These are phyloP conservation scores for Babjeviella inositovora DNA, from an alignment of 805 yeast genomes.

Conservation along the genomic window DNA sequence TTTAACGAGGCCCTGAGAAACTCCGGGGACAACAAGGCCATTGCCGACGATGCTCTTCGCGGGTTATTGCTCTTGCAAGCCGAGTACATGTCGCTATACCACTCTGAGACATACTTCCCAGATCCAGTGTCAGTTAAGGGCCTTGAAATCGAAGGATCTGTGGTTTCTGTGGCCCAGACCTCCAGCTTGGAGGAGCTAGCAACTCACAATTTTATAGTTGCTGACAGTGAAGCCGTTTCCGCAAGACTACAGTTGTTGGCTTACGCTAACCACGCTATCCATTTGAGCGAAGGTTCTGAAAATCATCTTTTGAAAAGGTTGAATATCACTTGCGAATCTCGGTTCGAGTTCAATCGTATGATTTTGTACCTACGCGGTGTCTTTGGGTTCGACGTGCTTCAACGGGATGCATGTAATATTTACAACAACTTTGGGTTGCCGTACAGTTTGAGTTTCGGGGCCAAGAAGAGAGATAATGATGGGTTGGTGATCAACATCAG, in stretches of 20 bases:
- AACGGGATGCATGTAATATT: background rate
- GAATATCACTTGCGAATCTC: background rate
- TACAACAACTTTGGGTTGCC: constrained; percentile 1
- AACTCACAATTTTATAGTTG: background rate
- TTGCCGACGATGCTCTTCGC: constrained; percentile 6
- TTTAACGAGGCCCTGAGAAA: constrained; percentile 4
- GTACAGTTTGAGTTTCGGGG: background rate
- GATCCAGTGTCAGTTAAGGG: background rate
- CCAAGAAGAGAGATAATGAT: background rate
- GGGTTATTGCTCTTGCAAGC: constrained; percentile 4
- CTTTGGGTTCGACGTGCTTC: background rate
- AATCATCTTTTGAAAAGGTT: background rate
- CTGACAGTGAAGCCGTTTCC: background rate
- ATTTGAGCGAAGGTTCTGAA: background rate
- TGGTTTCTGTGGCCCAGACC: background rate
- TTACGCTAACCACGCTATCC: background rate
- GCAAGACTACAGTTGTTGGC: background rate
- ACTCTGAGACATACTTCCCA: background rate
- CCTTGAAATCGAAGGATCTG: background rate
- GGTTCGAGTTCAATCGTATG: constrained; percentile 1
- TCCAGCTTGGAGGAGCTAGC: background rate
- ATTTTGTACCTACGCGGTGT: background rate
- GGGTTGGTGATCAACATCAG: constrained; percentile 1
- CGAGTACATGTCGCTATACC: constrained; percentile 1
- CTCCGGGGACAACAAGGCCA: constrained; percentile 1